These are phyloP conservation scores for Kwoniella sp. DNA, from an alignment of 768 basidiomycete species.

Conservation along the genomic window DNA sequence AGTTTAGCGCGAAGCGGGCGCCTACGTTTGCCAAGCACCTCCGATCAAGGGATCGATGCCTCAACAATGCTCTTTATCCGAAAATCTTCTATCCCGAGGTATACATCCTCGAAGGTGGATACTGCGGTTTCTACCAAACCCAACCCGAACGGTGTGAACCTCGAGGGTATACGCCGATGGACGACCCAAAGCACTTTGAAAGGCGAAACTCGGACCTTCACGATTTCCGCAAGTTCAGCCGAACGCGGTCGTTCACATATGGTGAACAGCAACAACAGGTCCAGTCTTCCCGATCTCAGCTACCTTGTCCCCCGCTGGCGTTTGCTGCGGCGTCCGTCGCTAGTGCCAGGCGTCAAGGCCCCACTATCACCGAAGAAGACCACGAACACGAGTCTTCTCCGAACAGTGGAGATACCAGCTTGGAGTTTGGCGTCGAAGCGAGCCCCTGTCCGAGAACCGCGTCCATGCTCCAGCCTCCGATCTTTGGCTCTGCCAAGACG, in stretches of 20 bases:
- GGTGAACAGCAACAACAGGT: constrained; percentile 64
- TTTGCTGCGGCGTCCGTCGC: constrained; percentile 44
- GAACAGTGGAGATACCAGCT: constrained; percentile 64
- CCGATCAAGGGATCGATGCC: constrained; percentile 78
- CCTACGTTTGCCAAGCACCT: constrained; percentile 95
- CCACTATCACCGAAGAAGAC: constrained; percentile 61
- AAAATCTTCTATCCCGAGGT: constrained; percentile 92
- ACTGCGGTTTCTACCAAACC: constrained; percentile 75
- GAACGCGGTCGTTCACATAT: constrained; percentile 87
- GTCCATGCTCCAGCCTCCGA: constrained; percentile 27
- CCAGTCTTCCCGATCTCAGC: constrained; percentile 18
- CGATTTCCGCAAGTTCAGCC: constrained; percentile 86
- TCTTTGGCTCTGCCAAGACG: constrained; percentile 44
- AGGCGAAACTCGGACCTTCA: constrained; percentile 82
- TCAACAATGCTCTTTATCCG: constrained; percentile 86
- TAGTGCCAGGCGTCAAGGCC: constrained; percentile 51
- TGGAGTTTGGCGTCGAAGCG: constrained; percentile 55
- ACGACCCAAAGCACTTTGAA: constrained; percentile 75
- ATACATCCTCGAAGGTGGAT: constrained; percentile 94
- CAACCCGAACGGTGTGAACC: constrained; percentile 72
- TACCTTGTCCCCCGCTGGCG: constrained; percentile 40
- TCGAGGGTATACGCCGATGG: constrained; percentile 83
- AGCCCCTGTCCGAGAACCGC: constrained; percentile 70
- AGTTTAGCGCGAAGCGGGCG: constrained; percentile 90
- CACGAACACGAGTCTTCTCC: constrained; percentile 56